A percentile compares a stretch with the other conserved stretches of the same genome.
These are phyloP conservation scores for Globisporangium parvum DNA, from an alignment of 352 stramenopile species.

Conservation along the genomic window DNA sequence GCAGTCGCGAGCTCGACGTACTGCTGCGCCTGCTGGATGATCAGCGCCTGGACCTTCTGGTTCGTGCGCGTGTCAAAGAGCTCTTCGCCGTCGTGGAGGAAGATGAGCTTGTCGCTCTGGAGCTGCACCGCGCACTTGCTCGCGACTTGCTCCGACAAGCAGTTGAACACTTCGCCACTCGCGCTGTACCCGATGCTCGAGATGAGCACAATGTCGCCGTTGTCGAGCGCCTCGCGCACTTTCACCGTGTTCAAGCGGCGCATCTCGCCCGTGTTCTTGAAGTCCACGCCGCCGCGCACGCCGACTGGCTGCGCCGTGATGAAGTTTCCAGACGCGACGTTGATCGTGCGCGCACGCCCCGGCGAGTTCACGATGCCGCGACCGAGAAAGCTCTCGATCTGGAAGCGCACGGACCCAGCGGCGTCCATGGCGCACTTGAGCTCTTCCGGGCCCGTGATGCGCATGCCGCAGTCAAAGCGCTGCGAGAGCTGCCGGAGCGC, in stretches of 20 bases:
- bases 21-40: conserved; percentile 78
- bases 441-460: conserved; percentile 90
- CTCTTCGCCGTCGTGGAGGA: conserved; percentile 86
- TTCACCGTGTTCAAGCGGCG: conserved; percentile 90
- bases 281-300: conserved; percentile 83
- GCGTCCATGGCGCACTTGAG: conserved; percentile 94
- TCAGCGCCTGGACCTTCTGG: conserved; percentile 68
- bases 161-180: conserved; percentile 92
- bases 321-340: conserved; percentile 96
- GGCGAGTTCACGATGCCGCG: conserved; percentile 83
- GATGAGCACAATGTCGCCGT: conserved; percentile 95
- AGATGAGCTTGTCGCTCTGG: conserved; percentile 84
- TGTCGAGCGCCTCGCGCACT: conserved; percentile 88
- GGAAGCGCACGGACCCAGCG: conserved; percentile 84
- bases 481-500: conserved; percentile 54
- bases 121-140: conserved; percentile 84
- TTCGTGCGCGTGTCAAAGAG: conserved; percentile 80
- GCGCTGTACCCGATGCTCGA: conserved; percentile 95
- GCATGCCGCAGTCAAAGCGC: conserved; percentile 73
- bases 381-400: conserved; percentile 84
- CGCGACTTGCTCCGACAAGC: conserved; percentile 83
- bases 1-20: conserved; percentile 62
- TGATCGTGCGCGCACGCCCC: conserved; percentile 66
- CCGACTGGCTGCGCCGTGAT: conserved; percentile 91
- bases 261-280: conserved; percentile 92